Evolutionary conservation across 1,139 yeast genomes (phyloP).

Genomic region (Geotrichum macrosporum): DNA sequence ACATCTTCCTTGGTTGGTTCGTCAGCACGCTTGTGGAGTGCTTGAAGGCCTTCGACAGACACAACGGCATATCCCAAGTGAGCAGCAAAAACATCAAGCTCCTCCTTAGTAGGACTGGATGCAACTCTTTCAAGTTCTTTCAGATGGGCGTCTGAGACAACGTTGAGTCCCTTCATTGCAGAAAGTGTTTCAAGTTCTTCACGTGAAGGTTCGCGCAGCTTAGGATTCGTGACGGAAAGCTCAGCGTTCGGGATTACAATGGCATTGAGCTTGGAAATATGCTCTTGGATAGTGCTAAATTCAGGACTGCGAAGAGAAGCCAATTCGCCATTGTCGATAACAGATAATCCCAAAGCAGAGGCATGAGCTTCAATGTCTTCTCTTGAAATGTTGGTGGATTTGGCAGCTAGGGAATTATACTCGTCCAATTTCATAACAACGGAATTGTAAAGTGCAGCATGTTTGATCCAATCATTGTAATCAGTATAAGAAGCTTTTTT

Average conservation of each 20-base stretch:
- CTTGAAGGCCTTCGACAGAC: conserved; percentile 35
- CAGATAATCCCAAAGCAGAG: conserved; percentile 23
- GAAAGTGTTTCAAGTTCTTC: conserved; percentile 24
- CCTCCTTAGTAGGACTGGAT: conserved; percentile 32
- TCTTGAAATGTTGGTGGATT: conserved; percentile 22
- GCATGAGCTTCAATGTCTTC: conserved; percentile 28
- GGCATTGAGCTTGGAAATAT: conserved; percentile 13
- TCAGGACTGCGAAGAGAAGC: conserved; percentile 13
- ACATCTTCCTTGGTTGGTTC: conserved; percentile 37
- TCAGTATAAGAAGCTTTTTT: conserved; percentile 35
- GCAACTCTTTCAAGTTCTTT: conserved; percentile 31
- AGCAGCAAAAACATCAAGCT: conserved; percentile 47
- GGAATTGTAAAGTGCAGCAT: conserved; percentile 34
- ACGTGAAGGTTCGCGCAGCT: conserved; percentile 16
- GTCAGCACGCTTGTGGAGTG: conserved; percentile 36
- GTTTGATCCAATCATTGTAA: conserved; percentile 32
- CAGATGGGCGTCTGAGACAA: conserved; percentile 29
- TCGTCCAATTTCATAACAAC: conserved; percentile 33
- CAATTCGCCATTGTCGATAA: conserved; percentile 24
- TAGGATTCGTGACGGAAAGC: conserved; percentile 25
- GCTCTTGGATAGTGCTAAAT: conserved; percentile 8
- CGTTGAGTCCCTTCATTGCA: conserved; percentile 29
- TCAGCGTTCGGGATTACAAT: conserved; percentile 33
- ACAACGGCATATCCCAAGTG: conserved; percentile 38
- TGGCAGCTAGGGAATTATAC: conserved; percentile 8